Evolutionary conservation across 2,329 filamentous ascomycete species (phyloP).

Genomic region (Neofusicoccum ribis): DNA sequence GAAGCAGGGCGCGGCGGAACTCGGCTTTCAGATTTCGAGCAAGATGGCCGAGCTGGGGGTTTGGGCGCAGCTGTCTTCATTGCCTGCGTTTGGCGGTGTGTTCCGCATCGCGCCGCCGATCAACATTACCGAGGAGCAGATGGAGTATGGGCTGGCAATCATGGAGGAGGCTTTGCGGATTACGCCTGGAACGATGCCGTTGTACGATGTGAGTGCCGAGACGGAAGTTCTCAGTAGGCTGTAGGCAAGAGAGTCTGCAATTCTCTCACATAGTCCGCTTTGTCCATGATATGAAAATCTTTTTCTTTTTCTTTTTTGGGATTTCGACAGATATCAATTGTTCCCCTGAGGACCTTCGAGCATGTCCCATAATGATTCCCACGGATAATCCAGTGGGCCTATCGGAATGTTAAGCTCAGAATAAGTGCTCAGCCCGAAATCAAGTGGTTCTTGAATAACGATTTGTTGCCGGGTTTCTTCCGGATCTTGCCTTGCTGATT

Average conservation of each 20-base stretch:
- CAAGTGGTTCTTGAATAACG: not conserved
- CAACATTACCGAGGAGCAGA: slow-evolving; percentile 48
- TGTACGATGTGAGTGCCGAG: slow-evolving; percentile 23
- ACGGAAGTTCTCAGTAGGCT: not conserved
- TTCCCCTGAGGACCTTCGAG: not conserved
- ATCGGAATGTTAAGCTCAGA: not conserved
- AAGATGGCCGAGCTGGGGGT: slow-evolving; percentile 54
- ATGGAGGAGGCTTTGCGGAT: slow-evolving; percentile 59
- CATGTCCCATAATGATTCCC: slow-evolving; percentile 13
- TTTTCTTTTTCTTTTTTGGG: too few relatives aligned
- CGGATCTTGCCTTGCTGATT: not conserved
- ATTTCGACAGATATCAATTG: not conserved
- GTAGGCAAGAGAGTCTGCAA: not conserved
- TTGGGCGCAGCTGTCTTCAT: slow-evolving; percentile 58
- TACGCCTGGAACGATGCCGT: slow-evolving; percentile 46
- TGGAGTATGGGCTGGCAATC: slow-evolving; percentile 54
- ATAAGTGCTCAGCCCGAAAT: not conserved
- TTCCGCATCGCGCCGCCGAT: slow-evolving; percentile 64
- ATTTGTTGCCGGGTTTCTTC: not conserved
- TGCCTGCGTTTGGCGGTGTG: slow-evolving; percentile 56
- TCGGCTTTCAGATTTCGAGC: slow-evolving; percentile 51
- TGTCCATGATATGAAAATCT: too few relatives aligned
- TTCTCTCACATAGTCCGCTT: too few relatives aligned
- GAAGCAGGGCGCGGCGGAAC: slow-evolving; percentile 49
- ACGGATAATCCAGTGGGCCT: slow-evolving; percentile 1